These are phyloP conservation scores for Lagenaria siceraria DNA, from an alignment of 306 rosid genomes.

Conservation along the genomic window DNA sequence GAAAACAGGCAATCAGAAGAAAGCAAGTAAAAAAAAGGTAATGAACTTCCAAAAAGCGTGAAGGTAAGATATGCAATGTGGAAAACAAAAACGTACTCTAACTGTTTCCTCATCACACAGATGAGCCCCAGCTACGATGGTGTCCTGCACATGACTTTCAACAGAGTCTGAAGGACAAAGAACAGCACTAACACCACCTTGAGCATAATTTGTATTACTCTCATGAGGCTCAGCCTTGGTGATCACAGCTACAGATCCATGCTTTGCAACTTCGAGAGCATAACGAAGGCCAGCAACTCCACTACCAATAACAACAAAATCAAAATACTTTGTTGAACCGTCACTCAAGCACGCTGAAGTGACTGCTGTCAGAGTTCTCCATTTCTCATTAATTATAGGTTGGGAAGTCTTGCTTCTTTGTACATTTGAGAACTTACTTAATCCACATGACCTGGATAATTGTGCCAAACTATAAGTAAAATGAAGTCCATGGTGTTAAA, in stretches of 20 bases:
- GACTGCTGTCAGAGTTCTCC: constrained; percentile 26
- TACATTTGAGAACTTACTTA: constrained; percentile 35
- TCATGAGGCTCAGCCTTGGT: constrained; percentile 96
- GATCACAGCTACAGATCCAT: constrained; percentile 88
- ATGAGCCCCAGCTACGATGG: constrained; percentile 91
- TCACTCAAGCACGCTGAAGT: constrained; percentile 44
- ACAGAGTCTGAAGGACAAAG: constrained; percentile 84
- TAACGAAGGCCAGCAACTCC: constrained; percentile 92
- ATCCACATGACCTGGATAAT: constrained; percentile 44
- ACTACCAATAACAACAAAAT: constrained; percentile 77
- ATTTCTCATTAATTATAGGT: constrained; percentile 17
- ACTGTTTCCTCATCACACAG: constrained; percentile 91
- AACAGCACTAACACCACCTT: constrained; percentile 98
- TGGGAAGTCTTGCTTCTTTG: constrained; percentile 25
- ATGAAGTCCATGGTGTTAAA: not conserved
- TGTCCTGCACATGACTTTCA: constrained; percentile 90
- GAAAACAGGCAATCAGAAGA: constrained; percentile 3
- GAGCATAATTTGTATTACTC: constrained; percentile 96
- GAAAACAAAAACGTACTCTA: constrained; percentile 36
- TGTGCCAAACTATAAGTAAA: not conserved
- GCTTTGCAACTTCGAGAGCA: constrained; percentile 86
- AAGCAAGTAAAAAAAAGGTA: not conserved
- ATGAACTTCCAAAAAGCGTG: not conserved
- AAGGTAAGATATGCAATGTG: not conserved
- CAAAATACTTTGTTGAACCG: constrained; percentile 51